Evolutionary conservation across 768 basidiomycete genomes (phyloP).

Genomic region (Xerocomellus amylosporus): DNA sequence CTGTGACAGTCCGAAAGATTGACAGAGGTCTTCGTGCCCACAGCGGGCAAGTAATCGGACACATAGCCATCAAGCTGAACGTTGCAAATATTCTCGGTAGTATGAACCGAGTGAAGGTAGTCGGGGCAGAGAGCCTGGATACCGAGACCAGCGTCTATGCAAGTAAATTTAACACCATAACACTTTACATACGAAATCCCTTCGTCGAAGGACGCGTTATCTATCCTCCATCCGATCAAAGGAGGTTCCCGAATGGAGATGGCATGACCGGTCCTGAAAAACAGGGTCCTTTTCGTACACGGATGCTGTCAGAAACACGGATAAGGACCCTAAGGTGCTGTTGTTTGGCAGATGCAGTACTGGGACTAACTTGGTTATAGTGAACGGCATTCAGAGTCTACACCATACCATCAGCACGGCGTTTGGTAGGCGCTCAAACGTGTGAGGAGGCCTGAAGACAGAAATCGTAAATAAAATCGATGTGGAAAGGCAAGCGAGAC

Average conservation of each 20-base stretch:
- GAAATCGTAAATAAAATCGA: neutral
- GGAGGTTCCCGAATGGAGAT: neutral
- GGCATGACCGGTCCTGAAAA: neutral
- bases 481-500: neutral
- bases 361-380: slow-evolving; percentile 2
- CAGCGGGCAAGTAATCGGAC: neutral
- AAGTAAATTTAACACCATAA: neutral
- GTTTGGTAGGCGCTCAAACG: neutral
- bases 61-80: neutral
- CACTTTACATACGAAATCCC: neutral
- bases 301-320: neutral
- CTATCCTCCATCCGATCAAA: neutral
- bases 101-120: neutral
- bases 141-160: neutral
- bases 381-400: neutral
- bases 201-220: neutral
- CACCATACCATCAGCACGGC: neutral
- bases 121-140: neutral
- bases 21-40: neutral
- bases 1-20: neutral
- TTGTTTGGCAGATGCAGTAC: neutral
- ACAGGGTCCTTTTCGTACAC: neutral
- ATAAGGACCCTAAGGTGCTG: too few species aligned
- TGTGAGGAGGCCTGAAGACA: neutral
- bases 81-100: neutral